These are phyloP conservation scores for Blastocystis sp. DNA, from an alignment of 352 stramenopile genomes.

Conservation along the genomic window DNA sequence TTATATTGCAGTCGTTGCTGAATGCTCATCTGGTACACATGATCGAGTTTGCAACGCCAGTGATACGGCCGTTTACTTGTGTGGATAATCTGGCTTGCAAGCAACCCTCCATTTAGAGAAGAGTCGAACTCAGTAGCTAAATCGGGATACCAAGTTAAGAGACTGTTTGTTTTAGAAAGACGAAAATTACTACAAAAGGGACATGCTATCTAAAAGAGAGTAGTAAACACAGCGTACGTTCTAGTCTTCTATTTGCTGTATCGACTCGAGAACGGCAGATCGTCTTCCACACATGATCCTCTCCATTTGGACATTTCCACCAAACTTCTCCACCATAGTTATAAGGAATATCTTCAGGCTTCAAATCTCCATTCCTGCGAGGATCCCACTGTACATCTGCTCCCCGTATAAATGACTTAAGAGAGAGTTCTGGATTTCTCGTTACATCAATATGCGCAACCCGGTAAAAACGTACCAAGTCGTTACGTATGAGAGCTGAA, in stretches of 20 bases:
- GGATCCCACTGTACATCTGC: not conserved
- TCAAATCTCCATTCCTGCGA: not conserved
- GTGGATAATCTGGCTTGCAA: not conserved
- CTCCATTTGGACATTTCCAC: conserved; percentile 52
- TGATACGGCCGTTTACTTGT: not conserved
- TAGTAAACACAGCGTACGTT: not conserved
- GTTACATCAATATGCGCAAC: not conserved
- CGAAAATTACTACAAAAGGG: conserved; percentile 27
- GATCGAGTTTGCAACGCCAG: conserved; percentile 22
- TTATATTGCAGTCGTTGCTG: not conserved
- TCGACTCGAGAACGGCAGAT: not conserved
- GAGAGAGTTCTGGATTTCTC: not conserved
- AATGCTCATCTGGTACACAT: not conserved
- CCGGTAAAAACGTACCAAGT: not conserved
- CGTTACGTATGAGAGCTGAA: not conserved
- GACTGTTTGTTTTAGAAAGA: conserved; percentile 12
- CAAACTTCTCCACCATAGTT: conserved; percentile 35
- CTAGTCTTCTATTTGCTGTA: not conserved
- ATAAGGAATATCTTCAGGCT: not conserved
- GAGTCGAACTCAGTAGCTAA: not conserved
- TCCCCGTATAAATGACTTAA: not conserved
- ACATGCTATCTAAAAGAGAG: not conserved
- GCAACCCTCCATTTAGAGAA: not conserved
- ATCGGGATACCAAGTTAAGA: not conserved
- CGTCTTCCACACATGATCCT: conserved; percentile 46